These are phyloP conservation scores for Pezicula radicicola DNA, from an alignment of 2,329 filamentous ascomycete species.

Conservation along the genomic window DNA sequence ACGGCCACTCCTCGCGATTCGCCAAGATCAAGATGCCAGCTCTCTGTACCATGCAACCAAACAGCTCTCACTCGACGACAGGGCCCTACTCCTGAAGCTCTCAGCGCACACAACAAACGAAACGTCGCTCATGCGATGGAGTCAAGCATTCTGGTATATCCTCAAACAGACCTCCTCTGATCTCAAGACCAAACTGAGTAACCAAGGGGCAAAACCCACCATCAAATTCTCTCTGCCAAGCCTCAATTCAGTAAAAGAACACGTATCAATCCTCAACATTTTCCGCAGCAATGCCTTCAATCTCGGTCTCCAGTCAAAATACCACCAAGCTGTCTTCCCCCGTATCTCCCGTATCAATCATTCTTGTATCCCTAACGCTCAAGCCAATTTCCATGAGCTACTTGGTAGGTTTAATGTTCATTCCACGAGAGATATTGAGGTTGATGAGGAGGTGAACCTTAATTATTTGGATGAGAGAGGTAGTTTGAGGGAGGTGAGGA, in stretches of 20 bases:
- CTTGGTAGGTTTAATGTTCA: constrained; percentile 18
- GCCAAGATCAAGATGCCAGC: constrained; percentile 8
- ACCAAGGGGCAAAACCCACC: background rate
- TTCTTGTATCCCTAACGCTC: constrained; percentile 22
- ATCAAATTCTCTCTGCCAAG: background rate
- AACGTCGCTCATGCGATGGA: constrained; percentile 6
- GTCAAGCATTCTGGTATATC: constrained; percentile 9
- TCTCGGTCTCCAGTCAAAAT: constrained; percentile 1
- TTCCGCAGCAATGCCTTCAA: constrained; percentile 24
- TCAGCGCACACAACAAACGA: constrained; percentile 10
- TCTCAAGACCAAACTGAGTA: background rate
- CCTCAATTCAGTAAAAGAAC: constrained; percentile 6
- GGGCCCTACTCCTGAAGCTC: constrained; percentile 7
- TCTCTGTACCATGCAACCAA: constrained; percentile 12
- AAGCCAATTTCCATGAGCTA: constrained; percentile 19
- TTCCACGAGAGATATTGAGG: constrained; percentile 17
- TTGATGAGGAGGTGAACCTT: constrained; percentile 18
- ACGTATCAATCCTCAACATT: constrained; percentile 15
- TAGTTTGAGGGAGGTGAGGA: constrained; percentile 5
- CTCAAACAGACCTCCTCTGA: background rate
- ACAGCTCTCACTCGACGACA: constrained; percentile 9
- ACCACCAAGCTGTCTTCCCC: constrained; percentile 16
- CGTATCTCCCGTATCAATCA: constrained; percentile 22
- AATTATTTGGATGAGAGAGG: constrained; percentile 17
- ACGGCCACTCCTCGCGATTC: constrained; percentile 19